Conservation (phyloP, 192 early-diverging fungal genomes). For the Ramicandelaber brevisporus region DNA sequence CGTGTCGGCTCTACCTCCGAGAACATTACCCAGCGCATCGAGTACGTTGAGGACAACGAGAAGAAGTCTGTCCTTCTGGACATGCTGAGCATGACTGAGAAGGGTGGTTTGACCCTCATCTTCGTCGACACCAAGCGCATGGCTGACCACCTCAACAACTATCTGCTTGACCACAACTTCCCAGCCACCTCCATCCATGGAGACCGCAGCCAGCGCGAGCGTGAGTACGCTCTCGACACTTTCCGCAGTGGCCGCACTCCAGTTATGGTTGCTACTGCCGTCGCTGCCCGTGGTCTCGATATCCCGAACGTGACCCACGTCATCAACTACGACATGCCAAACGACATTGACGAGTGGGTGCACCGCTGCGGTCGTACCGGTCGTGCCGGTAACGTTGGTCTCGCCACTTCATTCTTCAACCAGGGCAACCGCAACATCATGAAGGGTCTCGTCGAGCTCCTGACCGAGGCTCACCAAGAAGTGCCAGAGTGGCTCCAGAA, state of each 20-base stretch:
- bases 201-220: slow-evolving; percentile 82
- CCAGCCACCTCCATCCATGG: slow-evolving; percentile 95
- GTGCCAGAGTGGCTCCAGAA: slow-evolving; percentile 58
- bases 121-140: slow-evolving; percentile 94
- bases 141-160: slow-evolving; percentile 73
- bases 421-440: slow-evolving; percentile 59
- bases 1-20: slow-evolving; percentile 84
- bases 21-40: slow-evolving; percentile 84
- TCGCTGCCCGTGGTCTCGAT: slow-evolving; percentile 86
- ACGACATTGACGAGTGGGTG: slow-evolving; percentile 94
- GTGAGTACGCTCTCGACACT: slow-evolving; percentile 66
- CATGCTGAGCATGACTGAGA: slow-evolving; percentile 31
- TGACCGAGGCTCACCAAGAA: slow-evolving; percentile 87
- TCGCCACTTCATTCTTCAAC: slow-evolving; percentile 89
- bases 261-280: slow-evolving; percentile 90
- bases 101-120: slow-evolving; percentile 58
- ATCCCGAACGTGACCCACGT: slow-evolving; percentile 68
- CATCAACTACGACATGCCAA: slow-evolving; percentile 88
- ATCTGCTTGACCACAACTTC: slow-evolving; percentile 44
- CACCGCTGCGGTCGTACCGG: slow-evolving; percentile 96
- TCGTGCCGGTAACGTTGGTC: slow-evolving; percentile 83
- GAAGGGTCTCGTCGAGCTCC: slow-evolving; percentile 59
- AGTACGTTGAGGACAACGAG: slow-evolving; percentile 84
- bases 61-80: slow-evolving; percentile 76
- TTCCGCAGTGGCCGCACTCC: slow-evolving; percentile 64